A percentile compares a stretch with the other conserved stretches of the same genome.
These are phyloP conservation scores for Xanthoconium separans DNA, from an alignment of 1,284 basidiomycete genomes.

Conservation along the genomic window DNA sequence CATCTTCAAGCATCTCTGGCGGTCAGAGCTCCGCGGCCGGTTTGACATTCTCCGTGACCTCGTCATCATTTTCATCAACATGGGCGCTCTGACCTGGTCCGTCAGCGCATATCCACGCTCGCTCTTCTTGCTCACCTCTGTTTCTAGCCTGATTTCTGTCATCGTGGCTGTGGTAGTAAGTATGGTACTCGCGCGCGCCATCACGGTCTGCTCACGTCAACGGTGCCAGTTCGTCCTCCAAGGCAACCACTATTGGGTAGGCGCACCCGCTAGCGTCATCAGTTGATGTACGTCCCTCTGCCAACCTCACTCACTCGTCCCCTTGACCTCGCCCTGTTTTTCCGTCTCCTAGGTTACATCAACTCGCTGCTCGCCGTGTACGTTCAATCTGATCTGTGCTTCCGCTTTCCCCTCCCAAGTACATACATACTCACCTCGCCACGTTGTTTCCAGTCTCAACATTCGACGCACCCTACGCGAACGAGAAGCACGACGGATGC, in stretches of 20 bases:
- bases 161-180: conserved; percentile 9
- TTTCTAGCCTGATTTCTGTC: conserved; percentile 9
- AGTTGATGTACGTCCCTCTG: conserved; percentile 8
- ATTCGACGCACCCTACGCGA: conserved; percentile 8
- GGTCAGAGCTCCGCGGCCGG: conserved; percentile 7
- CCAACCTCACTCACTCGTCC: neutral
- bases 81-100: conserved; percentile 17
- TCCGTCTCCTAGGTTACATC: conserved; percentile 13
- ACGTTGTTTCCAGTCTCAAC: conserved; percentile 8
- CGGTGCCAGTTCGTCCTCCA: conserved; percentile 6
- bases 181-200: neutral
- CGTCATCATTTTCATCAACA: conserved; percentile 13
- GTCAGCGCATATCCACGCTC: neutral
- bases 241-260: conserved; percentile 8
- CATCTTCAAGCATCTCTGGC: conserved; percentile 14
- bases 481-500: conserved; percentile 2
- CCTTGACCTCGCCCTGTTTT: neutral
- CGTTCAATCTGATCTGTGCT: neutral
- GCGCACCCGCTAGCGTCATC: conserved; percentile 4
- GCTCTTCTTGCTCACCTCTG: too few relatives aligned
- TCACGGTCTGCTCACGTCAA: neutral
- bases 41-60: conserved; percentile 3
- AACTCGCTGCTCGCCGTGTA: conserved; percentile 16
- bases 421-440: neutral
- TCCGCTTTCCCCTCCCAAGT: too few relatives aligned